Conservation (phyloP, 2,329 filamentous ascomycete genomes). For the Aspergillus thermomutatus region DNA sequence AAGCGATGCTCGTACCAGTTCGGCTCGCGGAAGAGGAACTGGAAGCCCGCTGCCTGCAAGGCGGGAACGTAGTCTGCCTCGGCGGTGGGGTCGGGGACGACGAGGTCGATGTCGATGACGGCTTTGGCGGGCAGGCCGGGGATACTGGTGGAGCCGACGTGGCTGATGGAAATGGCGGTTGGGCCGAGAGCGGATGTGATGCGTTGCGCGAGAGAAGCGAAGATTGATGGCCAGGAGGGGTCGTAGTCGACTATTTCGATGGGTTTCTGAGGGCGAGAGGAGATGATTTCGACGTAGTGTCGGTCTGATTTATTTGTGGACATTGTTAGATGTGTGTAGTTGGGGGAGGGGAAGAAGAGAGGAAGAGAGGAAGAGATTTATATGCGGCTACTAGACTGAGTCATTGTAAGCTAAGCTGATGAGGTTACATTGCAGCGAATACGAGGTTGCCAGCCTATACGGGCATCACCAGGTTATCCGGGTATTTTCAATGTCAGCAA, state of each 20-base stretch:
- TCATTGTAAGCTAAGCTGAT: not conserved
- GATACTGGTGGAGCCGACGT: slow-evolving; percentile 53
- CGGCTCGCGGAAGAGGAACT: slow-evolving; percentile 47
- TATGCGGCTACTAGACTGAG: not conserved
- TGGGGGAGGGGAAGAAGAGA: no score
- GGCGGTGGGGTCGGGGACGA: slow-evolving; percentile 39
- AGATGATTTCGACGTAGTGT: not conserved
- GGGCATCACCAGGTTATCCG: no score
- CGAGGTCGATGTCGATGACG: slow-evolving; percentile 53
- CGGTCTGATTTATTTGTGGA: not conserved
- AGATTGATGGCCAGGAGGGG: slow-evolving; percentile 21
- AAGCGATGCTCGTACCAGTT: slow-evolving; percentile 50
- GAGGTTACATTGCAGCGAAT: not conserved
- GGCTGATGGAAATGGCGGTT: slow-evolving; percentile 36
- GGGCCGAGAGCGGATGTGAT: slow-evolving; percentile 18
- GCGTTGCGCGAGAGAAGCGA: slow-evolving; percentile 12
- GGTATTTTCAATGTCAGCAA: no score
- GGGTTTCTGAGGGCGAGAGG: slow-evolving; percentile 4
- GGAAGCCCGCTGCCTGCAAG: slow-evolving; percentile 46
- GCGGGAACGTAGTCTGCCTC: slow-evolving; percentile 44
- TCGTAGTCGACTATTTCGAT: slow-evolving; percentile 23
- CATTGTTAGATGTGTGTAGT: no score
- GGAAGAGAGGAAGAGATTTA: not conserved
- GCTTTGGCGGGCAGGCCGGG: slow-evolving; percentile 50
- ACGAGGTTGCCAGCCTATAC: not conserved